Percentiles rank a stretch among this genome's conserved stretches.
phyloP scores from a whole-genome alignment of 2,329 filamentous ascomycete genomes.

The Apiospora arundinis region DNA sequence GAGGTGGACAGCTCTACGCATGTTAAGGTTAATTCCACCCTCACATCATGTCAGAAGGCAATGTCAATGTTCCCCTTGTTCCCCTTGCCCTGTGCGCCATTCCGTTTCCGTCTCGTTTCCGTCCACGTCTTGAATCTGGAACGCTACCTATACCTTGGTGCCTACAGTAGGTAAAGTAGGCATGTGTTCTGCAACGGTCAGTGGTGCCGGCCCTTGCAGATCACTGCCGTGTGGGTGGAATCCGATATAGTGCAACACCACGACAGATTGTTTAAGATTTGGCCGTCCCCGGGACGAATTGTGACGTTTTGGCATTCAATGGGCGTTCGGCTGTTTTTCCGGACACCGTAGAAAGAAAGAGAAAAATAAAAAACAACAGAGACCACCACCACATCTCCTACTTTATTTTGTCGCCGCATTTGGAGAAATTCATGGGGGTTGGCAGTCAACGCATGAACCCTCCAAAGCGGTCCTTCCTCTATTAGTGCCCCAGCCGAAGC shows the following conservation, averaged over 20 bases:
- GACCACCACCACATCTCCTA: background rate
- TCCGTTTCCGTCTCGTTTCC: background rate
- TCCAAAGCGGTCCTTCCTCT: background rate
- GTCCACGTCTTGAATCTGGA: background rate
- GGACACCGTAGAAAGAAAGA: background rate
- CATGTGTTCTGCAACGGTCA: background rate
- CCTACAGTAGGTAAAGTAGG: too few relatives aligned
- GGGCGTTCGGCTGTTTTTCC: background rate
- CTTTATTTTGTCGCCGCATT: background rate
- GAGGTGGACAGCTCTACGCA: too few relatives aligned
- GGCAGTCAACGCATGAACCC: background rate
- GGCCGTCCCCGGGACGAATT: background rate
- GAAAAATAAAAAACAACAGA: background rate
- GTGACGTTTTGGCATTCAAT: conserved; percentile 5
- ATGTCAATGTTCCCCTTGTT: too few relatives aligned
- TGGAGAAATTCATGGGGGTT: background rate
- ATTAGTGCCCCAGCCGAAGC: background rate
- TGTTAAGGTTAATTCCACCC: background rate
- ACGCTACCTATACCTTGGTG: background rate
- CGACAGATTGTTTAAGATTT: conserved; percentile 5
- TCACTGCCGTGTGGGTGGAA: conserved; percentile 4
- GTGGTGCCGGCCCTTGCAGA: conserved; percentile 11
- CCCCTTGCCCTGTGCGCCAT: background rate
- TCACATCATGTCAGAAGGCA: background rate
- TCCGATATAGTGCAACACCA: conserved; percentile 5